phyloP scores from a whole-genome alignment of 805 yeast species.

The Kockiozyma suomiensis region DNA sequence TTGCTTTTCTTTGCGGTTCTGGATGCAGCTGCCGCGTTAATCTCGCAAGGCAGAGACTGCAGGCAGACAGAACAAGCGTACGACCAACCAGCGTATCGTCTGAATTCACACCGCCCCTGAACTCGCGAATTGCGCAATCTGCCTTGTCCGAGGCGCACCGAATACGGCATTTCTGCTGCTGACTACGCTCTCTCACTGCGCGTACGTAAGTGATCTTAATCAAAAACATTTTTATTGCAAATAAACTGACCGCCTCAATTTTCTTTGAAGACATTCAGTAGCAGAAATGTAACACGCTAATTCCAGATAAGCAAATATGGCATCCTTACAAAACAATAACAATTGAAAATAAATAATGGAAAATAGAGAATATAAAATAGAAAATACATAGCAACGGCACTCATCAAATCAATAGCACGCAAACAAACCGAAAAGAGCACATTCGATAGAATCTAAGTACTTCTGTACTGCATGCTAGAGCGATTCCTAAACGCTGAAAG shows the following conservation, averaged over 20 bases:
- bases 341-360: background rate
- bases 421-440: too few species aligned
- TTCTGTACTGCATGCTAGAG: conserved; percentile 45
- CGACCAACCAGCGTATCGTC: background rate
- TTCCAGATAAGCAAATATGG: background rate
- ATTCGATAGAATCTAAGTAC: conserved; percentile 12
- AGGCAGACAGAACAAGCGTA: too few species aligned
- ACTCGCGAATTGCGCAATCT: conserved; percentile 6
- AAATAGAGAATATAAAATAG: background rate
- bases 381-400: background rate
- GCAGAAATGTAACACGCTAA: background rate
- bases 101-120: background rate
- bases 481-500: conserved; percentile 89
- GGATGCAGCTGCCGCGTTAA: too few species aligned
- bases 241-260: background rate
- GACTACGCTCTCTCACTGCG: too few species aligned
- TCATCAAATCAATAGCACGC: background rate
- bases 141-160: conserved; percentile 3
- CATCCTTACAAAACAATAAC: background rate
- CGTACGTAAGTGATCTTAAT: background rate
- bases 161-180: background rate
- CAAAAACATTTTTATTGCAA: background rate
- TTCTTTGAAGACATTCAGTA: background rate
- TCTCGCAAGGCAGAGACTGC: too few species aligned
- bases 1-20: too few species aligned